These are phyloP conservation scores for Aspergillus sp. DNA, from an alignment of 2,329 filamentous ascomycete genomes.

Conservation along the genomic window DNA sequence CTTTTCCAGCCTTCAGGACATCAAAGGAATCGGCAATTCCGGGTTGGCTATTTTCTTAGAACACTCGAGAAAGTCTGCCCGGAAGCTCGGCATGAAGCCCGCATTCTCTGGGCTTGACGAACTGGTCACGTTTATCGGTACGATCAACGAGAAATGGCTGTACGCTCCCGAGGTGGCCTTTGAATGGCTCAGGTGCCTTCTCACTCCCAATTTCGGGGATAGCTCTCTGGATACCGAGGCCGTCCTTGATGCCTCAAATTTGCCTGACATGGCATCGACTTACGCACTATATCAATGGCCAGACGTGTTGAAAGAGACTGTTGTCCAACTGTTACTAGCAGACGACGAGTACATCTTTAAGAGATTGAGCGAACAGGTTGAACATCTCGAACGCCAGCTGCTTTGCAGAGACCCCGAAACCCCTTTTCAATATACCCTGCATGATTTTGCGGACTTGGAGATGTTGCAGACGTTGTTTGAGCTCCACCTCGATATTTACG, in stretches of 20 bases:
- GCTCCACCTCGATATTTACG: conserved; percentile 65
- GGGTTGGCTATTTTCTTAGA: conserved; percentile 58
- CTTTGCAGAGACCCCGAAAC: conserved; percentile 18
- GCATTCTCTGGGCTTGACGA: conserved; percentile 39
- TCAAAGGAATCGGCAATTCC: conserved; percentile 47
- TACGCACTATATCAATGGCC: conserved; percentile 58
- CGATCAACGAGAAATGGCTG: conserved; percentile 48
- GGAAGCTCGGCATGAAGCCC: conserved; percentile 39
- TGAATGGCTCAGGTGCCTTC: conserved; percentile 52
- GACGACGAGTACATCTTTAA: conserved; percentile 55
- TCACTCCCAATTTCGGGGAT: conserved; percentile 41
- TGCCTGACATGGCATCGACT: conserved; percentile 38
- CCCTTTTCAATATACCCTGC: conserved; percentile 26
- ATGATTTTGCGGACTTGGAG: conserved; percentile 45
- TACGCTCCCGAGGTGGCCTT: conserved; percentile 53
- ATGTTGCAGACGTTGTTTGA: conserved; percentile 64
- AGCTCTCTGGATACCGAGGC: conserved; percentile 2
- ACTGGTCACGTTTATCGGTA: conserved; percentile 41
- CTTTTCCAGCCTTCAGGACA: conserved; percentile 48
- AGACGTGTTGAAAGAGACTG: conserved; percentile 53
- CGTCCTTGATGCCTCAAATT: conserved; percentile 9
- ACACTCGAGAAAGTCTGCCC: conserved; percentile 49
- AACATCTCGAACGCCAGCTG: conserved; percentile 26
- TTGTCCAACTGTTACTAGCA: conserved; percentile 53
- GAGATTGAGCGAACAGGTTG: conserved; percentile 35